A percentile compares a stretch with the other conserved stretches of the same genome.
phyloP scores from a whole-genome alignment of 495 filamentous ascomycete genomes.

The Neurospora sp. region DNA sequence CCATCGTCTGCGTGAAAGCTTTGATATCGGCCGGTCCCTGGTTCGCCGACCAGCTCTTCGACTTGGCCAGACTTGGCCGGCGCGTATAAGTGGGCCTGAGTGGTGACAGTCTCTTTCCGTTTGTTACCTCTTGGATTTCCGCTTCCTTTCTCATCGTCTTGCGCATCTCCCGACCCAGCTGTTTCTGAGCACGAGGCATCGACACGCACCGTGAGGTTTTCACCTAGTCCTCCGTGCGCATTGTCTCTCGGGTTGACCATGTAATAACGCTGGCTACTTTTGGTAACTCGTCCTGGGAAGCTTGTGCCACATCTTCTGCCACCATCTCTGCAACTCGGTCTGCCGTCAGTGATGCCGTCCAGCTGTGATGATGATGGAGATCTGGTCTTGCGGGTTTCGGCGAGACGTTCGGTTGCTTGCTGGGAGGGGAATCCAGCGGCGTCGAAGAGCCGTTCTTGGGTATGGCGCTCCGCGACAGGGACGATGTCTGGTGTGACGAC shows the following conservation, averaged over 20 bases:
- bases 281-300: constrained; percentile 1
- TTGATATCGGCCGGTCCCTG: background rate
- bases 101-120: constrained; percentile 5
- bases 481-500: constrained; percentile 7
- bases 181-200: background rate
- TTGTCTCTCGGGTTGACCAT: constrained; percentile 4
- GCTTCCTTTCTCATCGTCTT: constrained; percentile 16
- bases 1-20: constrained; percentile 10
- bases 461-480: constrained; percentile 2
- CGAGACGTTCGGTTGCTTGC: constrained; percentile 24
- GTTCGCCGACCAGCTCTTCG: background rate
- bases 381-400: constrained; percentile 18
- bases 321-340: background rate
- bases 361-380: constrained; percentile 9
- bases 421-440: constrained; percentile 23
- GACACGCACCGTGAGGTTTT: background rate
- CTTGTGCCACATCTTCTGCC: background rate
- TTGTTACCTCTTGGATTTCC: background rate
- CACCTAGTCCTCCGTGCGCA: constrained; percentile 4
- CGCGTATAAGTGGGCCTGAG: constrained; percentile 15
- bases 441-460: constrained; percentile 12
- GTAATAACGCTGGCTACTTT: constrained; percentile 20
- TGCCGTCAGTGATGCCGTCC: background rate
- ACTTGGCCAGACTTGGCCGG: background rate
- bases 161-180: constrained; percentile 11